phyloP scores from a whole-genome alignment of 116 monocot species.

The Trichopus zeylanicus region DNA sequence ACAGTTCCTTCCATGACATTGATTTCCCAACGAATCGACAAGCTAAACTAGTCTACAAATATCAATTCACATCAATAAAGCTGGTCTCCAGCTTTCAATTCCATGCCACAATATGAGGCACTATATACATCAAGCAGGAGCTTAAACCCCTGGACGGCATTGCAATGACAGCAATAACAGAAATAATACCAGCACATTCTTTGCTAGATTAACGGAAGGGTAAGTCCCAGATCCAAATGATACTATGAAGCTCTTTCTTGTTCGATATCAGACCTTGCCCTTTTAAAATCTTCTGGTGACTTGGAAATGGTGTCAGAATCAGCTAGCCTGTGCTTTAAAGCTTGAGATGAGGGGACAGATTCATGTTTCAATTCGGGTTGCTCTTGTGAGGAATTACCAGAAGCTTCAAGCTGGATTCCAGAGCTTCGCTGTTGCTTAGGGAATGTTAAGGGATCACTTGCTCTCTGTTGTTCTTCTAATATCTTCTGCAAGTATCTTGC shows the following conservation, averaged over 20 bases:
- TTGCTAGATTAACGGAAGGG: too few relatives aligned
- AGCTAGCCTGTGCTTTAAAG: constrained; percentile 15
- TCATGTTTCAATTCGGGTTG: constrained; percentile 16
- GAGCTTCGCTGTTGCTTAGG: constrained; percentile 18
- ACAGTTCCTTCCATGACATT: too few relatives aligned
- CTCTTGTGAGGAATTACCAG: constrained; percentile 7
- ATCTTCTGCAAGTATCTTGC: constrained; percentile 86
- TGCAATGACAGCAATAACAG: background rate
- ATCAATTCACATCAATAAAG: too few relatives aligned
- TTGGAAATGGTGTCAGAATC: constrained; percentile 16
- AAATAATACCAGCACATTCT: background rate
- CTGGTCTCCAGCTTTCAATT: too few relatives aligned
- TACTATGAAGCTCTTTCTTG: constrained; percentile 6
- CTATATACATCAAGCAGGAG: background rate
- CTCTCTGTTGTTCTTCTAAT: constrained; percentile 64
- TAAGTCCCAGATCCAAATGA: background rate
- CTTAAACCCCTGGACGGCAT: background rate
- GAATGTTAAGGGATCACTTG: constrained; percentile 23
- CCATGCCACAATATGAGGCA: too few relatives aligned
- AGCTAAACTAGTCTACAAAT: too few relatives aligned
- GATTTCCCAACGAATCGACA: too few relatives aligned
- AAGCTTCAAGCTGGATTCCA: constrained; percentile 3
- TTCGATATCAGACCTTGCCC: constrained; percentile 23
- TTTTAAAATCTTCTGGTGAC: constrained; percentile 17
- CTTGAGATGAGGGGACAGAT: background rate